Evolutionary conservation across 768 basidiomycete genomes (phyloP).

Genomic region (Leucocoprinus sp.): DNA sequence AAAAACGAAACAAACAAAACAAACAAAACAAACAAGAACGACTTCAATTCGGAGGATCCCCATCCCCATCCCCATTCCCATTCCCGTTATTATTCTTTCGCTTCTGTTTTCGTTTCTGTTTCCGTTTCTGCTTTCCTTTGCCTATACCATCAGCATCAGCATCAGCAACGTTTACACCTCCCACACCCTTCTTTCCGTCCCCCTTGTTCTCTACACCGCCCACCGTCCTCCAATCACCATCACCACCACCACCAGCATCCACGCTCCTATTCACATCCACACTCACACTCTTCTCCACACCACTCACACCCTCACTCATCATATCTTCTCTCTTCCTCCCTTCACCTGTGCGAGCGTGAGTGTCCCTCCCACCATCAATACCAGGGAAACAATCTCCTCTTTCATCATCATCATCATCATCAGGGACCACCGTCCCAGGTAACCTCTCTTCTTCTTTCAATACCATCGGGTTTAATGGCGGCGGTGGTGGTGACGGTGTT

Average conservation of each 20-base stretch:
- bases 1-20: background rate
- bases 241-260: slow-evolving; percentile 1
- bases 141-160: background rate
- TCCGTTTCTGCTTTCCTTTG: background rate
- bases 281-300: background rate
- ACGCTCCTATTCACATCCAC: background rate
- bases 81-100: slow-evolving; percentile 1
- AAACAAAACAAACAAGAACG: background rate
- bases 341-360: background rate
- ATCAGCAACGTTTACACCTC: background rate
- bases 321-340: background rate
- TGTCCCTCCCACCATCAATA: background rate
- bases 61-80: background rate
- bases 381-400: too few relatives aligned
- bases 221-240: background rate
- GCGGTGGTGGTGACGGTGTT: too few relatives aligned
- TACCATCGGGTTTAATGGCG: background rate
- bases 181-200: background rate
- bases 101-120: background rate
- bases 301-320: background rate
- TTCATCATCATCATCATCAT: too few relatives aligned
- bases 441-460: background rate
- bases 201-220: background rate
- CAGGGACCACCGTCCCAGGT: too few relatives aligned
- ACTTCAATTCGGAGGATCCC: background rate